phyloP scores from a whole-genome alignment of 2,329 filamentous ascomycete species.

The Aureobasidium sp. region DNA sequence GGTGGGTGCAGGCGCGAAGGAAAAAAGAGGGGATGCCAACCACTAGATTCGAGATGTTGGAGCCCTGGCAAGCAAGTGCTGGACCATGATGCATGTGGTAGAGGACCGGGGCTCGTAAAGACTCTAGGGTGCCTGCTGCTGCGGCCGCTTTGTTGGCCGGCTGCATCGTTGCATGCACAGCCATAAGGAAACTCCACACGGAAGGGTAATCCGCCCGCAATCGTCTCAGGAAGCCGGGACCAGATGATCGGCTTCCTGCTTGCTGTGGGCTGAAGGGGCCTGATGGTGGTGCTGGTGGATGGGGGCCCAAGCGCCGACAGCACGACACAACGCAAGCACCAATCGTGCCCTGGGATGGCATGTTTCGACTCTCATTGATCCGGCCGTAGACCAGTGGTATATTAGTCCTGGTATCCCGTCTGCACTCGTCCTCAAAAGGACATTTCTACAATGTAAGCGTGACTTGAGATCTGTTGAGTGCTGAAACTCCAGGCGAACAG shows the following conservation, averaged over 20 bases:
- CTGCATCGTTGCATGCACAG: slow-evolving; percentile 9
- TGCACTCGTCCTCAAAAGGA: slow-evolving; percentile 14
- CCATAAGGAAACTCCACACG: slow-evolving; percentile 11
- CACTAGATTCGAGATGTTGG: background rate
- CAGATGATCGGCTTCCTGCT: slow-evolving; percentile 12
- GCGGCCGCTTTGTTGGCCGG: slow-evolving; percentile 15
- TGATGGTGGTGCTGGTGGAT: background rate
- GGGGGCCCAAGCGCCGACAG: slow-evolving; percentile 8
- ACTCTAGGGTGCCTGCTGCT: slow-evolving; percentile 8
- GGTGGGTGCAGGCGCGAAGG: background rate
- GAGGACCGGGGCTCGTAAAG: slow-evolving; percentile 7
- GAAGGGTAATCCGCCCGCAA: slow-evolving; percentile 8
- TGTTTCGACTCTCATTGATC: slow-evolving; percentile 12
- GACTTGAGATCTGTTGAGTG: background rate
- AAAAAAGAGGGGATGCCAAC: slow-evolving; percentile 8
- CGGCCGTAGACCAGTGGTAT: slow-evolving; percentile 8
- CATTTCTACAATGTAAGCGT: background rate
- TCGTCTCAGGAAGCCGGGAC: background rate
- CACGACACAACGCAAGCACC: slow-evolving; percentile 10
- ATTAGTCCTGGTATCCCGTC: background rate
- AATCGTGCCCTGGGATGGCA: slow-evolving; percentile 1
- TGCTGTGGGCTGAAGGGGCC: slow-evolving; percentile 5
- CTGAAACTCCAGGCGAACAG: slow-evolving; percentile 3
- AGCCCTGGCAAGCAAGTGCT: slow-evolving; percentile 1
- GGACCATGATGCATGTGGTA: slow-evolving; percentile 4